Evolutionary conservation across 495 filamentous ascomycete genomes (phyloP), one percentile per base, ranked within the genome.

Genomic region (Aspergillus cristatus): DNA sequence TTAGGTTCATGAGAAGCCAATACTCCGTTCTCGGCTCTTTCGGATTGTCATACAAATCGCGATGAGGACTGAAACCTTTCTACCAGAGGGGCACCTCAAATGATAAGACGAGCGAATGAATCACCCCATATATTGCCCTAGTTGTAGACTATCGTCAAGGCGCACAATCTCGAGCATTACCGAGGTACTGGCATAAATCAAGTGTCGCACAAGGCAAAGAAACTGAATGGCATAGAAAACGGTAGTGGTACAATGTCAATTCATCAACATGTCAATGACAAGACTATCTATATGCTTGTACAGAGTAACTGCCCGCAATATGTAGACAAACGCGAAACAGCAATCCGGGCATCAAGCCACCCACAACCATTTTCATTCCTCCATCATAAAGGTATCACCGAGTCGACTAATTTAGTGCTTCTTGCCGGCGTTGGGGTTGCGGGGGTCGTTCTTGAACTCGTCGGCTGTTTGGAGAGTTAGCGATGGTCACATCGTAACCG

Each of bases 381-480:
- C 39, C 42, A 38, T 29, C 41, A 43, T 32, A 35, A 38, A 32
- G 34, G 37, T 35, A n/a, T 24, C 14, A 37, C 37, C 20, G 20
- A 24, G 4, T 34, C 30, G 18, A 22, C 12, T 31, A 29, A 51
- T 55, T 60, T 67, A 68, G 55, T 65, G 62, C 46, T 54, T 55
- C 53, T 73, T 70, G 73, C 81, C 82, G 28, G 67, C 63, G 56
- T 75, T 70, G 50, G 81, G 84, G 75, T 94, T 94, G 58, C 90
- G 76, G 46, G 90, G 89, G 70, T 97, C 90, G 72, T 91, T 90
- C 79, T 84, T 89, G 79, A 74, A 94, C 61, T 97, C 84, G 42
- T 81, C 84, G 68, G 76, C 90, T 97, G 54, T 35, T 37, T 35
- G 35, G 30, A 40, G 20, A 32, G 51, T 65, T 49, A 63, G 55